phyloP scores from a whole-genome alignment of 2,329 filamentous ascomycete species.

The Seiridium cupressi region DNA sequence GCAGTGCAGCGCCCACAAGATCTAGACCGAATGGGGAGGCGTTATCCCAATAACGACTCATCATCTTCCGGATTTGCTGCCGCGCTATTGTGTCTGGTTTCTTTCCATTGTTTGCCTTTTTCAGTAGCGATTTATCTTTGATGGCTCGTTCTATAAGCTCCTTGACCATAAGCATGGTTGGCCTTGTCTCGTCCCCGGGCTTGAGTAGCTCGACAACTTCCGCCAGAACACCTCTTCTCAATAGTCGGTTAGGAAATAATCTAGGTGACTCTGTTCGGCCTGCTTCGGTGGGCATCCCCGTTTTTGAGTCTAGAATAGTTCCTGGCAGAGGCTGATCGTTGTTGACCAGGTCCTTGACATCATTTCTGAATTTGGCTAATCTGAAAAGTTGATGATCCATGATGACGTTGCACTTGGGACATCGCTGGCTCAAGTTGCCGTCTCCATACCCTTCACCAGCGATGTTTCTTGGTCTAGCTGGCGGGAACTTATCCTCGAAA shows the following conservation, averaged over 20 bases:
- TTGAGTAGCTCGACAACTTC: conserved; percentile 1
- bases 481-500: background rate
- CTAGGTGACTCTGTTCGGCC: background rate
- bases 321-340: conserved; percentile 3
- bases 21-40: background rate
- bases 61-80: conserved; percentile 2
- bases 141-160: background rate
- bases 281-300: background rate
- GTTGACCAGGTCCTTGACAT: background rate
- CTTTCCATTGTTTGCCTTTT: background rate
- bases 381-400: background rate
- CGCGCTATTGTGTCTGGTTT: background rate
- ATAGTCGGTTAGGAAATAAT: background rate
- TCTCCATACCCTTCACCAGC: background rate
- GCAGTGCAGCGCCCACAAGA: background rate
- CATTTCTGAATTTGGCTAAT: background rate
- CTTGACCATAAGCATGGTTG: background rate
- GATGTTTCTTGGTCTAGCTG: background rate
- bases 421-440: background rate
- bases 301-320: background rate
- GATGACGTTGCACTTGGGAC: background rate
- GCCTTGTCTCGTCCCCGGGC: background rate
- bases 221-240: background rate
- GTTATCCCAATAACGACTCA: conserved; percentile 7
- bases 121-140: background rate